Percentiles rank a stretch among this genome's conserved stretches.
Evolutionary conservation across 352 stramenopile species (phyloP).

Genomic region (Saprolegnia diclina): DNA sequence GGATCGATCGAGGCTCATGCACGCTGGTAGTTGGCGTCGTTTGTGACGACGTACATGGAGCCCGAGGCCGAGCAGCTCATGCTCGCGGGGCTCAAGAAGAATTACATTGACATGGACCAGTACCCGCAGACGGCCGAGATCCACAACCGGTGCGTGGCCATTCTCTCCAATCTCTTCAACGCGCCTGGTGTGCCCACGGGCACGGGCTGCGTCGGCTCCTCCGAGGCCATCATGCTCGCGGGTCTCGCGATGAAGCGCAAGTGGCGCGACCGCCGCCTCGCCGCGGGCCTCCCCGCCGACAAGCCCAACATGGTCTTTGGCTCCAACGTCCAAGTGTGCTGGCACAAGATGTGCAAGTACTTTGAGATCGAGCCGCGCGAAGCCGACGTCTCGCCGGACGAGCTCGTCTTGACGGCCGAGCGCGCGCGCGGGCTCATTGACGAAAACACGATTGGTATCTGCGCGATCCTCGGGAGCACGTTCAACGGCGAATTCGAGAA

Average conservation of each 20-base stretch:
- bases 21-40: slow-evolving; percentile 60
- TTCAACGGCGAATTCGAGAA: slow-evolving; percentile 93
- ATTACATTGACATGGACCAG: slow-evolving; percentile 91
- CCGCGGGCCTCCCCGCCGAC: slow-evolving; percentile 67
- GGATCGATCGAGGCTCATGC: background rate
- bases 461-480: slow-evolving; percentile 88
- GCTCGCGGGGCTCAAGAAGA: slow-evolving; percentile 82
- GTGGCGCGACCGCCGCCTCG: slow-evolving; percentile 82
- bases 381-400: slow-evolving; percentile 79
- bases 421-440: slow-evolving; percentile 71
- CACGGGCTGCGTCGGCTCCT: slow-evolving; percentile 88
- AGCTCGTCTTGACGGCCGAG: slow-evolving; percentile 79
- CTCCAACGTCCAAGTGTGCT: slow-evolving; percentile 88
- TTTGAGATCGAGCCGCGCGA: slow-evolving; percentile 90
- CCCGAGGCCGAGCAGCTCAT: slow-evolving; percentile 87
- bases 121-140: slow-evolving; percentile 91
- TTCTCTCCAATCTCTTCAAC: slow-evolving; percentile 89
- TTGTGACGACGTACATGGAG: slow-evolving; percentile 91
- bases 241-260: slow-evolving; percentile 88
- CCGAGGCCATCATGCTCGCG: slow-evolving; percentile 88
- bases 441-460: slow-evolving; percentile 90
- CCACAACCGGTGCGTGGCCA: slow-evolving; percentile 90
- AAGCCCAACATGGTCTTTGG: slow-evolving; percentile 91
- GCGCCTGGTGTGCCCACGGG: slow-evolving; percentile 59
- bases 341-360: slow-evolving; percentile 94